Base-by-base conservation (phyloP, 129 eudicot species). In the Calendula officinalis region DNA sequence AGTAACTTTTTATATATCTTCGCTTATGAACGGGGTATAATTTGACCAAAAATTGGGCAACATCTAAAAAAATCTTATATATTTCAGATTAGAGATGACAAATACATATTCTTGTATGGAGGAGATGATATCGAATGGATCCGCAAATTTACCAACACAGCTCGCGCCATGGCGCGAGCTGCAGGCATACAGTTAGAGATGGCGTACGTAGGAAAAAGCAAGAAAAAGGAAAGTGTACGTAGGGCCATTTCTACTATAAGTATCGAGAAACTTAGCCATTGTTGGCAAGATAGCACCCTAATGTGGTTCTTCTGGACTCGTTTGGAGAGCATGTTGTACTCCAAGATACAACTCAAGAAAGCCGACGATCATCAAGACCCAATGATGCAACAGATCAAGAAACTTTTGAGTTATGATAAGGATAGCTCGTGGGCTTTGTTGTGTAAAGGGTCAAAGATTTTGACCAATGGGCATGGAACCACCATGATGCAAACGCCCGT, bases 301-400 rank as follows among this genome's bases (percentile, higher is more conserved):
- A 61, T 82, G 55, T 86, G 85, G 85, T 82, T 63, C 82, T 83
- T 83, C 30, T 78, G 82, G 95, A 68, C 80, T 1, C 59, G 82
- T 30, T 60, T 82, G 1, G 84, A 80, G 50, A 80, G 89, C 90
- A 91, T 91, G 98, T 70, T 87, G 74, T 77, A 75, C 78, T 91
- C 98, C 38, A 91, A 85, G 81, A 68, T 80, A 11, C 90, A 91
- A 49, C 70, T 75, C 2, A 84, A 78, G 7, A 62, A 59, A 43
- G 70, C 78, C 2, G 79, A 71, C 10, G 91, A 87, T 16, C 69
- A 87, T 16, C 69, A 57, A 8, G 98, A 91, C 69, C 72, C 34
- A 5, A 48, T 82, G 32, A 77, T 91, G 82, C 86, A 83, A 56
- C 81, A 86, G 50, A 75, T 91, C 70, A 72, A 82, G 77, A 83